A percentile compares a stretch with the other conserved stretches of the same genome.
Evolutionary conservation across 768 basidiomycete species (phyloP).

Genomic region (Sarcodon aspratus): DNA sequence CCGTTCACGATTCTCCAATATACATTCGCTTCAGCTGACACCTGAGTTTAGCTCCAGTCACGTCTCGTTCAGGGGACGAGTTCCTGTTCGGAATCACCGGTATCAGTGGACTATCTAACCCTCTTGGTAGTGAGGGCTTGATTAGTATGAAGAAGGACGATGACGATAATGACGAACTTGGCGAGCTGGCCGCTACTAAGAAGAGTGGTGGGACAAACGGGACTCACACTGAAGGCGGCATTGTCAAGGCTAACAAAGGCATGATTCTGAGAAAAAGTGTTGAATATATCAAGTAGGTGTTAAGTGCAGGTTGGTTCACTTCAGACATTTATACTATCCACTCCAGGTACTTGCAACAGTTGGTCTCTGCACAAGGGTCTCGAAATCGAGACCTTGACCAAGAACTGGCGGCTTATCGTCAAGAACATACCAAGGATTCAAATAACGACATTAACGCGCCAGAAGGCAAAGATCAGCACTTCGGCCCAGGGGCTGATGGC

Average conservation of each 20-base stretch:
- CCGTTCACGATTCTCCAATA: neutral
- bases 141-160: slow-evolving; percentile 3
- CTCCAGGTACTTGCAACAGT: slow-evolving; percentile 67
- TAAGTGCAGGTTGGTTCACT: neutral
- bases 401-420: slow-evolving; percentile 41
- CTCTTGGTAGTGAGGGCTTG: neutral
- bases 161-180: slow-evolving; percentile 16
- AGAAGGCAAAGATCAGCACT: neutral
- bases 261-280: slow-evolving; percentile 74
- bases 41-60: slow-evolving; percentile 1
- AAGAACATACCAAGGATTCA: slow-evolving; percentile 4
- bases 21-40: neutral
- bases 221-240: slow-evolving; percentile 22
- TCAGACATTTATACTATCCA: neutral
- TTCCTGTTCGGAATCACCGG: slow-evolving; percentile 5
- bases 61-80: slow-evolving; percentile 10
- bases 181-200: slow-evolving; percentile 6
- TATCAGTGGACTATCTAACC: neutral
- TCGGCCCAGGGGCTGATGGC: neutral
- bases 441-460: neutral
- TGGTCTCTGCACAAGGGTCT: slow-evolving; percentile 69
- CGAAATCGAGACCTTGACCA: slow-evolving; percentile 73
- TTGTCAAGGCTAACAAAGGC: slow-evolving; percentile 89
- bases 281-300: slow-evolving; percentile 31
- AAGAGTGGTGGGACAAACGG: slow-evolving; percentile 11